These are phyloP conservation scores for Phytophthora pisi DNA, from an alignment of 352 stramenopile genomes.

Conservation along the genomic window DNA sequence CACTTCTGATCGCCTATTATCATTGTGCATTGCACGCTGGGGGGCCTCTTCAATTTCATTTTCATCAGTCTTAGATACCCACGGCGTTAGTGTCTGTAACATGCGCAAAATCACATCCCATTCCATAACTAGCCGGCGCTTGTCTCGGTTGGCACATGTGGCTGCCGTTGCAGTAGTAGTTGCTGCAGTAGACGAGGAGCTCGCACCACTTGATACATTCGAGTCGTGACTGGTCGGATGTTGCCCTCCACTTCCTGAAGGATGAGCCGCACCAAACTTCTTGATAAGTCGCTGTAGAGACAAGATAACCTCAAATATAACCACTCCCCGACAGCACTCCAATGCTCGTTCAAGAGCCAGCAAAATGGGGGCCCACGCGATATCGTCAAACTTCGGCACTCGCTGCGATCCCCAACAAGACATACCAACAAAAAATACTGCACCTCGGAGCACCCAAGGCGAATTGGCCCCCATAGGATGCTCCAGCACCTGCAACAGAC, in stretches of 20 bases:
- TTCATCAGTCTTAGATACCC: constrained; percentile 64
- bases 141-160: constrained; percentile 25
- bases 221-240: constrained; percentile 10
- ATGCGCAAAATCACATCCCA: constrained; percentile 89
- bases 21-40: constrained; percentile 7
- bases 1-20: constrained; percentile 19
- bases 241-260: constrained; percentile 12
- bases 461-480: constrained; percentile 53
- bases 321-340: constrained; percentile 72
- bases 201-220: constrained; percentile 3
- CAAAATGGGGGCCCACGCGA: constrained; percentile 78
- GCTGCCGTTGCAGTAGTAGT: background rate
- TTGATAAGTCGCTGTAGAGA: constrained; percentile 87
- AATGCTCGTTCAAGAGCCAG: constrained; percentile 67
- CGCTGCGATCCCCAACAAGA: constrained; percentile 88
- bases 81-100: constrained; percentile 66
- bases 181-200: background rate
- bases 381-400: constrained; percentile 70
- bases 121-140: constrained; percentile 63
- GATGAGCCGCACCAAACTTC: constrained; percentile 66
- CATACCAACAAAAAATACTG: constrained; percentile 90
- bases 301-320: constrained; percentile 90
- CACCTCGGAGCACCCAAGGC: constrained; percentile 78
- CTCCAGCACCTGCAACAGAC: constrained; percentile 77
- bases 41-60: constrained; percentile 36